A percentile compares a stretch with the other conserved stretches of the same genome.
Conservation (phyloP, 768 basidiomycete species). For the Amanita rimosa region DNA sequence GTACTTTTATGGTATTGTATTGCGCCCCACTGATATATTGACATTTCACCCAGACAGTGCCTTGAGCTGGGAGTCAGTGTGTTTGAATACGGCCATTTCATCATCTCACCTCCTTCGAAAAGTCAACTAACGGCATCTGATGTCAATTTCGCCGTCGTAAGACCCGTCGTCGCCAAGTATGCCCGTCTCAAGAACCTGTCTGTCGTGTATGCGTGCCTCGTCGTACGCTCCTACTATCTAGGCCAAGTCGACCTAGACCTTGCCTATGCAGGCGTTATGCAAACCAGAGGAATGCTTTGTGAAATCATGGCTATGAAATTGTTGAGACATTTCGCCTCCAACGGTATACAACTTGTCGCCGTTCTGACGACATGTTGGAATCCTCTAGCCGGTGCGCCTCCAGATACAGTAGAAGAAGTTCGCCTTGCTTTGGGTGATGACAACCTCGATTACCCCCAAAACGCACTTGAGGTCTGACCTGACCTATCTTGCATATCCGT, state of each 20-base stretch:
- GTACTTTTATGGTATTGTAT: slow-evolving; percentile 14
- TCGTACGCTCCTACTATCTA: slow-evolving; percentile 71
- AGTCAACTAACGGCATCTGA: slow-evolving; percentile 81
- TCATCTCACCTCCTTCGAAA: slow-evolving; percentile 4
- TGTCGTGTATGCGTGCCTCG: slow-evolving; percentile 65
- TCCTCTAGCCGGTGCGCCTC: slow-evolving; percentile 68
- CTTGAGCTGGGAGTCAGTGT: slow-evolving; percentile 69
- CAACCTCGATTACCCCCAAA: slow-evolving; percentile 60
- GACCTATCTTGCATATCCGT: not conserved
- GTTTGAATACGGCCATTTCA: slow-evolving; percentile 4
- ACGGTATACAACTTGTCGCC: slow-evolving; percentile 66
- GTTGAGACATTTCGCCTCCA: slow-evolving; percentile 58
- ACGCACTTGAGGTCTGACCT: slow-evolving; percentile 70
- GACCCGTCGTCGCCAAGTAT: slow-evolving; percentile 72
- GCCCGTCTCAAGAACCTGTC: slow-evolving; percentile 67
- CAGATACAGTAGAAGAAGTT: slow-evolving; percentile 57
- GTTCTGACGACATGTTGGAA: slow-evolving; percentile 79
- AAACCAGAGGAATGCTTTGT: slow-evolving; percentile 60
- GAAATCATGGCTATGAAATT: slow-evolving; percentile 88
- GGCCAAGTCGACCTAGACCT: slow-evolving; percentile 58
- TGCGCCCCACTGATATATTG: not conserved
- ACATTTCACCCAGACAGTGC: slow-evolving; percentile 42
- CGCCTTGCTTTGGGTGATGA: slow-evolving; percentile 45
- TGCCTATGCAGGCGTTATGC: slow-evolving; percentile 66
- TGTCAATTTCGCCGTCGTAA: slow-evolving; percentile 70